phyloP scores from a whole-genome alignment of 2,329 filamentous ascomycete species.

The Cercospora berteroae region DNA sequence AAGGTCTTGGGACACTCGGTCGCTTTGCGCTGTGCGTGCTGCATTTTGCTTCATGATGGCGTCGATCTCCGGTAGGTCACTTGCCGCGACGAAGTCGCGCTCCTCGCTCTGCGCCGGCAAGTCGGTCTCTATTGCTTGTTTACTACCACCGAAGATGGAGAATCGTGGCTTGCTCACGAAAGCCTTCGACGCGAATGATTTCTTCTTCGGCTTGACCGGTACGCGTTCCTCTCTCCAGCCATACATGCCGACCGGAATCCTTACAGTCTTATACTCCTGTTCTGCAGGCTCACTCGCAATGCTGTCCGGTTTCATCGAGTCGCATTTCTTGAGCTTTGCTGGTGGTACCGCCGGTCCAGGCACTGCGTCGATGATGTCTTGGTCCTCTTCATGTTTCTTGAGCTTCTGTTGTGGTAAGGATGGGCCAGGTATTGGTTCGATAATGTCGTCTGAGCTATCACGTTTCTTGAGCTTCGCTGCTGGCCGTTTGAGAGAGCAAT shows the following conservation, averaged over 20 bases:
- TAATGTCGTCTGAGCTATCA: neutral
- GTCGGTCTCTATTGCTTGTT: neutral
- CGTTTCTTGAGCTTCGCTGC: neutral
- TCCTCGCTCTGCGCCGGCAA: neutral
- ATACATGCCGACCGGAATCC: conserved; percentile 16
- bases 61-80: neutral
- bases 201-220: conserved; percentile 5
- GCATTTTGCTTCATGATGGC: neutral
- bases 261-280: conserved; percentile 5
- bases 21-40: neutral
- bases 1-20: neutral
- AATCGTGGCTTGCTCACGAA: neutral
- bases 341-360: neutral
- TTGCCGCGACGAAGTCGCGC: neutral
- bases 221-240: conserved; percentile 4
- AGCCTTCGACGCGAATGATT: neutral
- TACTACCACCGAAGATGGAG: conserved; percentile 6
- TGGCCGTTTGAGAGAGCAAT: neutral
- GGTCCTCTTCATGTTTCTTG: neutral
- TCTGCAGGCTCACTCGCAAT: neutral
- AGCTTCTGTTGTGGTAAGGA: neutral
- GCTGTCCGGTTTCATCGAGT: neutral
- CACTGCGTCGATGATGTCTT: neutral
- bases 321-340: neutral
- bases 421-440: neutral